Evolutionary conservation across 129 eudicot species (phyloP), one percentile per base, ranked within the genome.

Genomic region (Flaveria linearis): DNA sequence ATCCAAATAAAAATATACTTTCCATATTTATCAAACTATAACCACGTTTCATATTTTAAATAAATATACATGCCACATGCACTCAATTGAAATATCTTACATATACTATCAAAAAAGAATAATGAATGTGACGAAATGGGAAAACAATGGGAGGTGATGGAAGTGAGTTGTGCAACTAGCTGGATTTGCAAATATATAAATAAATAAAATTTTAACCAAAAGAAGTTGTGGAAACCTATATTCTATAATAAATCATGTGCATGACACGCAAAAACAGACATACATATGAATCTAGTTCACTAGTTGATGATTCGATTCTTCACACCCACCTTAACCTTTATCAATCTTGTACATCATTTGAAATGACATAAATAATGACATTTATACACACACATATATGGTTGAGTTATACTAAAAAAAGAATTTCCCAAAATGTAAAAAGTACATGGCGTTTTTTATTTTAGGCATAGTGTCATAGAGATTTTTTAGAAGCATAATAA

Each of bases 161-260:
- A 73, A 14, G 77, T 39, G 69, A 73, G 69, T 73, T 58, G 43
- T 73, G 68, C 43, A 57, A 73, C 36, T 60, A 73, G 78, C 77
- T 57, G 77, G 77, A 73, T 58, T 41, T 58, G 42, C 69, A 73
- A 58, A 42, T 15, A 42, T 2, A 17, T 36, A 43, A 68, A 60
- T 18, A 6, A 60, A 16, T n/a, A 25, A 23, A 23, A 25, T 2
- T 2, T 10, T 11, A 25, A 58, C 2, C 12, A 60, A 25, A 6
- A 20, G 6, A 23, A 13, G 20, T 47, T 71, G 76, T 51, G 47
- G 17, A 71, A 49, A 11, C 36, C 16, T 11, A 55, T 49, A 36
- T 72, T 73, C 18, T 39, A 73, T 56, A 12, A 73, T 9, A 73
- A 20, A 39, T 73, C 77, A 73, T 64, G 68, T 73, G 77, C 41